Evolutionary conservation across 768 basidiomycete genomes (phyloP).

Genomic region (Astraeus odoratus): DNA sequence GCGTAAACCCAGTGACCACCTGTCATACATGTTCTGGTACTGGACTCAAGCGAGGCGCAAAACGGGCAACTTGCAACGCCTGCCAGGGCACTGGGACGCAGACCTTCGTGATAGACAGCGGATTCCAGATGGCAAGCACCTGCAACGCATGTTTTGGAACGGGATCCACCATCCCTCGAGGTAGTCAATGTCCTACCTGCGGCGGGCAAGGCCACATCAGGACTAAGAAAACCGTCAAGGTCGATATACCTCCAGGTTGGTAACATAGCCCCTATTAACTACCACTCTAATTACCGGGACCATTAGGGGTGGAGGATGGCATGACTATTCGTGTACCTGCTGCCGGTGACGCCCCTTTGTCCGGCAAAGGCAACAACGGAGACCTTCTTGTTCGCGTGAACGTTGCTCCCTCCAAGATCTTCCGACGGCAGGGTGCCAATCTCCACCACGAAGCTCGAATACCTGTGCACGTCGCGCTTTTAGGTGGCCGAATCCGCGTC

Average conservation of each 20-base stretch:
- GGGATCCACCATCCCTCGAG: constrained; percentile 74
- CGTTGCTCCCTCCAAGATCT: constrained; percentile 76
- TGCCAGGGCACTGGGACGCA: constrained; percentile 86
- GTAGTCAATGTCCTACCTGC: constrained; percentile 73
- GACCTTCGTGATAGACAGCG: constrained; percentile 85
- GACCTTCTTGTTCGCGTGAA: constrained; percentile 84
- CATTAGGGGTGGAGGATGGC: constrained; percentile 85
- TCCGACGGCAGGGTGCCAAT: constrained; percentile 87
- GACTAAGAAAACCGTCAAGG: constrained; percentile 64
- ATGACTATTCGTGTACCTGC: constrained; percentile 81
- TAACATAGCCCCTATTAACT: constrained; percentile 7
- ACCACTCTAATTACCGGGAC: neutral
- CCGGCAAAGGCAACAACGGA: constrained; percentile 70
- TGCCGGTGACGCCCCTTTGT: constrained; percentile 77
- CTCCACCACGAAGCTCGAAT: constrained; percentile 86
- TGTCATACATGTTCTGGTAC: constrained; percentile 80
- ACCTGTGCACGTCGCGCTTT: constrained; percentile 83
- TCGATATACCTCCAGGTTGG: constrained; percentile 83
- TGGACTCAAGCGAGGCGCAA: constrained; percentile 82
- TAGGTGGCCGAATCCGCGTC: constrained; percentile 90
- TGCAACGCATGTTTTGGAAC: constrained; percentile 78
- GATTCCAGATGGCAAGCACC: constrained; percentile 95
- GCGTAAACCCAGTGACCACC: constrained; percentile 72
- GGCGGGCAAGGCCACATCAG: constrained; percentile 86
- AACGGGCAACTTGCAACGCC: constrained; percentile 67